Evolutionary conservation across 129 eudicot genomes (phyloP).

Genomic region (Flaveria linearis): DNA sequence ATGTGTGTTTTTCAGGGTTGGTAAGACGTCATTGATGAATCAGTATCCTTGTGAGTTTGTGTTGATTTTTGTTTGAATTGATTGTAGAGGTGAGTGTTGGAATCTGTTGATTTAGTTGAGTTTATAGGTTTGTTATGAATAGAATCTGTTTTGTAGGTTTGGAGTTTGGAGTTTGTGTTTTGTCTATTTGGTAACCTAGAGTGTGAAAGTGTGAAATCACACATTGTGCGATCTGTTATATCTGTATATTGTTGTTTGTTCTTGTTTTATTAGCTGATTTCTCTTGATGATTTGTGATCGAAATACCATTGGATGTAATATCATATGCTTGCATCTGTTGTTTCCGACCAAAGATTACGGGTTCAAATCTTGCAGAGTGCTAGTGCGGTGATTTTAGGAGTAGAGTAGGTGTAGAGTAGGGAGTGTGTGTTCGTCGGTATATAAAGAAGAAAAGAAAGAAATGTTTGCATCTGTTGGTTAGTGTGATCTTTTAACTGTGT

Average conservation of each 20-base stretch:
- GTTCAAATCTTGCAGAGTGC: too few relatives aligned
- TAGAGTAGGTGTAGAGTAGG: too few relatives aligned
- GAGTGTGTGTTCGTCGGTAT: too few relatives aligned
- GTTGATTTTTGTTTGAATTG: constrained; percentile 12
- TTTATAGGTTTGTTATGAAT: neutral
- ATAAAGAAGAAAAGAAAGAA: too few relatives aligned
- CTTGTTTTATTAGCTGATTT: too few relatives aligned
- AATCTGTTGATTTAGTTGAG: constrained; percentile 3
- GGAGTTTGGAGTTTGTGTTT: neutral
- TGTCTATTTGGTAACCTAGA: constrained; percentile 17
- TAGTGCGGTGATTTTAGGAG: too few relatives aligned
- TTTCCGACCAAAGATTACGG: too few relatives aligned
- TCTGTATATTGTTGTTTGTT: too few relatives aligned
- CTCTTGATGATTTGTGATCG: too few relatives aligned
- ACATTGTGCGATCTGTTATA: too few relatives aligned
- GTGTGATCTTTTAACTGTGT: constrained; percentile 37
- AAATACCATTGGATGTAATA: neutral
- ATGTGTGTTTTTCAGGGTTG: constrained; percentile 57
- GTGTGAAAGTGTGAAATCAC: neutral
- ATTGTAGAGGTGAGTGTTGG: constrained; percentile 11
- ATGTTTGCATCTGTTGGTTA: constrained; percentile 10
- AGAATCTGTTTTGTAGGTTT: neutral
- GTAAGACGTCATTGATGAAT: constrained; percentile 93
- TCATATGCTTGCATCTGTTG: neutral
- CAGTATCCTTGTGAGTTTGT: constrained; percentile 73